phyloP scores from a whole-genome alignment of 352 stramenopile genomes.

The Hyaloperonospora arabidopsidis region DNA sequence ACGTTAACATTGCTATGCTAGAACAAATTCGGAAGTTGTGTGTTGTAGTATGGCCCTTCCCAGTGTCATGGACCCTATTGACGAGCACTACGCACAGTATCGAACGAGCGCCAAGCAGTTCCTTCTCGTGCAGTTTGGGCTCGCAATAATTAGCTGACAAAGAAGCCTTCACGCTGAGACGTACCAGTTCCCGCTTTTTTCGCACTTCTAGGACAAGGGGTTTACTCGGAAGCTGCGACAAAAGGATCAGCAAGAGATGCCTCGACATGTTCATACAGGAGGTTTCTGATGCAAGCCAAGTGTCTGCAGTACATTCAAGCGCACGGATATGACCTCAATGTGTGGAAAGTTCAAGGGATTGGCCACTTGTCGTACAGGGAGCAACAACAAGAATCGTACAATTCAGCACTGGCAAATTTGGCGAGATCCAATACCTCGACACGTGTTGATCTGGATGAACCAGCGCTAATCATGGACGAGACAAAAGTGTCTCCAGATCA shows the following conservation, averaged over 20 bases:
- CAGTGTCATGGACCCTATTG: constrained; percentile 67
- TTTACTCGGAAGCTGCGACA: constrained; percentile 3
- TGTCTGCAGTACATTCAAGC: constrained; percentile 69
- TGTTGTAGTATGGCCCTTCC: constrained; percentile 25
- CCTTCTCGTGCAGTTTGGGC: constrained; percentile 63
- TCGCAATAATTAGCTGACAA: constrained; percentile 64
- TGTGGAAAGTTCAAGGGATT: constrained; percentile 65
- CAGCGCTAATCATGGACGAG: constrained; percentile 33
- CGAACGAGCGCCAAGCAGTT: constrained; percentile 48
- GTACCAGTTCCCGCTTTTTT: constrained; percentile 75
- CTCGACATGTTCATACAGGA: constrained; percentile 33
- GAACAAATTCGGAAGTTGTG: no score
- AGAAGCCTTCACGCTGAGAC: constrained; percentile 43
- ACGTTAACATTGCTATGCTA: no score
- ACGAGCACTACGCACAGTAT: constrained; percentile 57
- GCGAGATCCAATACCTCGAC: constrained; percentile 29
- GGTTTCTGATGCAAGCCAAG: constrained; percentile 64
- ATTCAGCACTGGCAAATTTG: constrained; percentile 18
- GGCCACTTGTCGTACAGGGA: constrained; percentile 60
- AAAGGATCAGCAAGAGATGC: neutral
- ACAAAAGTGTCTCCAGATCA: constrained; percentile 36
- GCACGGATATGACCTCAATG: constrained; percentile 74
- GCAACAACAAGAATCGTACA: constrained; percentile 32
- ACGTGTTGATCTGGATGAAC: constrained; percentile 29
- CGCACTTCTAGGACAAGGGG: constrained; percentile 36